Base-by-base conservation (phyloP, 331 rosid genomes). In the Spiraea crenata region DNA sequence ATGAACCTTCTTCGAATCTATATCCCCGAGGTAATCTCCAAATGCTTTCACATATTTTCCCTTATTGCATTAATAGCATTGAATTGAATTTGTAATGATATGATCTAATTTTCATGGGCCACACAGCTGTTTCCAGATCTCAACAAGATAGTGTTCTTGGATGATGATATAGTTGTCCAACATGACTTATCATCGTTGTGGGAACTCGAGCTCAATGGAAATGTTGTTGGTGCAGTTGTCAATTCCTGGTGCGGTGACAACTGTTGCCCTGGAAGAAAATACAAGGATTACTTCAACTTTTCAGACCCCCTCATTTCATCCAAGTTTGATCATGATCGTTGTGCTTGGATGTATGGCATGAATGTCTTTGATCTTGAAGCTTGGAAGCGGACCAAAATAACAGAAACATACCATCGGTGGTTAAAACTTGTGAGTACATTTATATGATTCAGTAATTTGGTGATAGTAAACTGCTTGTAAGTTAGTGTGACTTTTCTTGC, bases 51-150 rank as follows among this genome's bases (percentile, higher is more conserved):
- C 47, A 16, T 31, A 69, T 70, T 69, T 39, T 66, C 60, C 71
- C 78, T 74, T 59, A 42, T 57, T 81, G 66, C 67, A 73, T 71
- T 57, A 52, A 67, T 75, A 60, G 44, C 3, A 16, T 77, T 73
- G 68, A 67, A 63, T 81, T 81, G 46, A 82, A 74, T 71, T 68
- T 75, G 63, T 84, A 52, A 67, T 66, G 59, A 77, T 74, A 64
- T 84, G 75, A 47, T 84, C 75, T 87, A 42, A 73, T 70, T 84
- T 85, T 80, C 80, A 58, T 85, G 75, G 79, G 55, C 73, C 77
- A 72, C 76, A 65, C 96, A 90, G 98, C 85, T 92, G 76, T 92
- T 92, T 90, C 98, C 98, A 54, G 92, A 88, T 80, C 97, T 92
- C 67, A 77, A 84, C 70, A 88, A 84, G 90, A 77, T 90, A 50